Evolutionary conservation across 768 basidiomycete species (phyloP).

Genomic region (Rhodotorula taiwanensis): DNA sequence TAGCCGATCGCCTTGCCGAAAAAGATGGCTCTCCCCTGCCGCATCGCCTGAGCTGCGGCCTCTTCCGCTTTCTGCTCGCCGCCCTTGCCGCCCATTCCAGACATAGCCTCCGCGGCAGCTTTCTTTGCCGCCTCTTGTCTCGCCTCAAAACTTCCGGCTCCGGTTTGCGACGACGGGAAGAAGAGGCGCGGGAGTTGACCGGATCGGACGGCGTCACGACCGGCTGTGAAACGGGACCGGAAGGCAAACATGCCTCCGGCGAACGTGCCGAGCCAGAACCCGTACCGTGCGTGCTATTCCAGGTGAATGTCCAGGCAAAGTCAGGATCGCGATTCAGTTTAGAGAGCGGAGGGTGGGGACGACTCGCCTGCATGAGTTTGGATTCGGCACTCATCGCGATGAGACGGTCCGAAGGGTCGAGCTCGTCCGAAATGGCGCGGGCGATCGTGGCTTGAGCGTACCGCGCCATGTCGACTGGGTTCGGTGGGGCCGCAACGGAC

Average conservation of each 20-base stretch:
- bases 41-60: slow-evolving; percentile 8
- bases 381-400: slow-evolving; percentile 9
- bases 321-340: not conserved
- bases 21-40: slow-evolving; percentile 11
- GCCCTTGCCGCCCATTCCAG: slow-evolving; percentile 4
- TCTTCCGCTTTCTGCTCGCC: slow-evolving; percentile 9
- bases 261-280: slow-evolving; percentile 23
- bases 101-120: slow-evolving; percentile 18
- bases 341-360: not conserved
- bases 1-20: slow-evolving; percentile 27
- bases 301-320: not conserved
- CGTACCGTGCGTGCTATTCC: not conserved
- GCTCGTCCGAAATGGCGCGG: not conserved
- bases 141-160: slow-evolving; percentile 14
- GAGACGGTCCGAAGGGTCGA: slow-evolving; percentile 12
- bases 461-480: slow-evolving; percentile 5
- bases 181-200: slow-evolving; percentile 22
- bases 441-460: slow-evolving; percentile 1
- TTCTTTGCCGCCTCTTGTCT: slow-evolving; percentile 11
- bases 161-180: slow-evolving; percentile 14
- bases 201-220: slow-evolving; percentile 1
- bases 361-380: not conserved
- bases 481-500: not conserved
- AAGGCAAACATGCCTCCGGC: slow-evolving; percentile 18
- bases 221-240: slow-evolving; percentile 11